Evolutionary conservation across 129 eudicot species (phyloP), one percentile per base, ranked within the genome.

Genomic region (Centaurea solstitialis): DNA sequence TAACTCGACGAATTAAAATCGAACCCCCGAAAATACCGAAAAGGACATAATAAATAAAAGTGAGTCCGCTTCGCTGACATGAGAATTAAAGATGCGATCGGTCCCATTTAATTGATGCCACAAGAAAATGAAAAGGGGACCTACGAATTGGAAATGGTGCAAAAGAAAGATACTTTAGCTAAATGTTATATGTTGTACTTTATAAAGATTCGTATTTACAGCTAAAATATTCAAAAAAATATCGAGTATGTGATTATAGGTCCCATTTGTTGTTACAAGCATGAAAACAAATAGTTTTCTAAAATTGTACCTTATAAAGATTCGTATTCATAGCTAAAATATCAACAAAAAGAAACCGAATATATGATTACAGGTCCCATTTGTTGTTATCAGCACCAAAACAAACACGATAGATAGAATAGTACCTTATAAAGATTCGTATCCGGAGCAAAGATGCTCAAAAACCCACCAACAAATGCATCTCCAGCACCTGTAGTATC

Each of bases 381-480:
- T 26, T 26, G 30, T 26, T 26, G 30, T 26, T 26, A 26, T 26
- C n/a, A n/a, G n/a, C n/a, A n/a, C n/a, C n/a, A n/a, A 26, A 53
- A 53, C 7, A 50, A 50, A 50, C 4, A 7, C 23, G 45, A n/a
- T n/a, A n/a, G n/a, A n/a, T n/a, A n/a, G n/a, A n/a, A n/a, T n/a
- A n/a, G 33, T 88, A 93, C 98, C 96, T 90, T 78, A 45, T 74
- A 84, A 79, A 92, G 79, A 83, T 81, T 84, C 45, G 84, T 41
- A 75, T 94, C 91, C 9, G 88, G 82, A 76, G 97, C 97, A 75
- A 94, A 86, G 33, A 75, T 47, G 85, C 85, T 81, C 73, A 92
- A 87, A 47, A 92, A 73, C 6, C 94, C 98, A 47, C 85, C 85
- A 69, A 85, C 88, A 80, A 85, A 85, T 11, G 88, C 81, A 76